Conservation (phyloP, 2,329 filamentous ascomycete species). For the Colletotrichum acutatum region DNA sequence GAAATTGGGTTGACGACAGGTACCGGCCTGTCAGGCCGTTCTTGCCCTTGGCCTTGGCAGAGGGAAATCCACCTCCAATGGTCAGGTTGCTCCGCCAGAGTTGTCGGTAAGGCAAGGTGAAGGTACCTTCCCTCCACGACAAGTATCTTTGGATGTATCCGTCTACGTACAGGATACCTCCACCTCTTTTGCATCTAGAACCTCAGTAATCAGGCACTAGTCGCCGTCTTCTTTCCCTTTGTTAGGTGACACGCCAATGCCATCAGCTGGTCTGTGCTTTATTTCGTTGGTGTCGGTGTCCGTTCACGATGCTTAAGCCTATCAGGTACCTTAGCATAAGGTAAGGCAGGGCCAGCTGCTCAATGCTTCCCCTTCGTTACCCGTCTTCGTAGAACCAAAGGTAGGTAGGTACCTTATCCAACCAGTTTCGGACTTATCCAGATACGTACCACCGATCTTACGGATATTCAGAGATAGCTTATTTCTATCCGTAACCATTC, state of each 20-base stretch:
- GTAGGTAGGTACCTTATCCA: neutral
- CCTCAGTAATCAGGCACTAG: constrained; percentile 18
- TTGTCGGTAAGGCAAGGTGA: constrained; percentile 22
- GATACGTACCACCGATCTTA: too few species aligned
- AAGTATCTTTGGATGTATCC: neutral
- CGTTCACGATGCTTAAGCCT: constrained; percentile 2
- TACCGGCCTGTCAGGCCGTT: constrained; percentile 27
- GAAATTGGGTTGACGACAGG: constrained; percentile 35
- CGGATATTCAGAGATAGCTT: neutral
- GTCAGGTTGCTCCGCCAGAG: constrained; percentile 13
- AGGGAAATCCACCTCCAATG: constrained; percentile 7
- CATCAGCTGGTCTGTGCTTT: constrained; percentile 23
- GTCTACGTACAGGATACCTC: too few species aligned
- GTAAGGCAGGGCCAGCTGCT: neutral
- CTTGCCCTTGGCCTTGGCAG: constrained; percentile 15
- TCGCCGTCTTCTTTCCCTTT: constrained; percentile 6
- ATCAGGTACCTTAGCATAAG: constrained; percentile 2
- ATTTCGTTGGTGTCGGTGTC: neutral
- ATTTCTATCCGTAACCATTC: neutral
- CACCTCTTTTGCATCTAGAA: neutral
- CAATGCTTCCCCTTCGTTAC: neutral
- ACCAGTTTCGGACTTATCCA: too few species aligned
- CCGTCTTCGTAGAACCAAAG: too few species aligned
- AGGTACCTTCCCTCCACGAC: neutral
- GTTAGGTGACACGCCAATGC: constrained; percentile 19